A percentile compares a stretch with the other conserved stretches of the same genome.
Conservation (phyloP, 371 early-diverging fungal species). For the Globomyces sp. region DNA sequence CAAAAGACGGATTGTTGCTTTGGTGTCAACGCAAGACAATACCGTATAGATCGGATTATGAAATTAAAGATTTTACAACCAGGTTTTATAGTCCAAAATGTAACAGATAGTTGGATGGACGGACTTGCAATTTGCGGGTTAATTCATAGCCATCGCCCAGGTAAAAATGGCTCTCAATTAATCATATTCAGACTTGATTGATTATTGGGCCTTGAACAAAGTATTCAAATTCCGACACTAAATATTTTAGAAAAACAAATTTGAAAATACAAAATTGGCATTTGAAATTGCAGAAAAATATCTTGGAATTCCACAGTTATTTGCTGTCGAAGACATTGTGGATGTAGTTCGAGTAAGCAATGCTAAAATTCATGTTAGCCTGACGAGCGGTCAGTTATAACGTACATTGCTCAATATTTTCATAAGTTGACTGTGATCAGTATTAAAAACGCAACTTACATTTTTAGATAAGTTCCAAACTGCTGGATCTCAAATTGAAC, state of each 20-base stretch:
- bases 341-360: constrained; percentile 65
- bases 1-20: constrained; percentile 74
- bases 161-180: no score
- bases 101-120: constrained; percentile 72
- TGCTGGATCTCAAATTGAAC: constrained; percentile 87
- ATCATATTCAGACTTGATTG: constrained; percentile 65
- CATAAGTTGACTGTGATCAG: constrained; percentile 82
- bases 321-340: constrained; percentile 88
- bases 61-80: constrained; percentile 43
- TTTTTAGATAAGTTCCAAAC: constrained; percentile 76
- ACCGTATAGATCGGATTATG: constrained; percentile 61
- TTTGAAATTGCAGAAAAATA: constrained; percentile 91
- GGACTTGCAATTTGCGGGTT: constrained; percentile 96
- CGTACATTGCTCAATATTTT: constrained; percentile 98
- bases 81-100: no score
- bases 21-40: constrained; percentile 97
- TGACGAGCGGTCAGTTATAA: constrained; percentile 97
- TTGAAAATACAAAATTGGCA: constrained; percentile 89
- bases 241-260: constrained; percentile 55
- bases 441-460: no score
- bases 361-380: constrained; percentile 46
- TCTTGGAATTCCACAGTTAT: constrained; percentile 76
- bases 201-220: constrained; percentile 82
- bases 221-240: constrained; percentile 20
- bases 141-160: constrained; percentile 94